phyloP scores from a whole-genome alignment of 805 yeast genomes.

The Myxozyma nipponensis region DNA sequence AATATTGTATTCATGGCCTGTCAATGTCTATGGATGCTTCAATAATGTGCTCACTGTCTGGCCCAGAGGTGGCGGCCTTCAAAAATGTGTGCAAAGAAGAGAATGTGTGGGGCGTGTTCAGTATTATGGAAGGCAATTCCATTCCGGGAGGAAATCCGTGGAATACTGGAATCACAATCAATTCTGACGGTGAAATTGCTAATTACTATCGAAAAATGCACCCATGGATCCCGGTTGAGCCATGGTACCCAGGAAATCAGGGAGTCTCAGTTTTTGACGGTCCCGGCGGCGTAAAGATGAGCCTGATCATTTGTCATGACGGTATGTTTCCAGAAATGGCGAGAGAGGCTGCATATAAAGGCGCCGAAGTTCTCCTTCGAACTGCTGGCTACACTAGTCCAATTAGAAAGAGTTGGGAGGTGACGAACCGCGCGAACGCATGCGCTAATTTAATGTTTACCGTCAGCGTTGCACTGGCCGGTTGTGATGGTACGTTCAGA shows the following conservation, averaged over 20 bases:
- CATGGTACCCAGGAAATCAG: conserved; percentile 5
- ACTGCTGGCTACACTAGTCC: conserved; percentile 7
- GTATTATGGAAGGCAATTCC: conserved; percentile 2
- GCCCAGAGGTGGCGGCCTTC: conserved; percentile 5
- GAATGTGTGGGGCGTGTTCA: conserved; percentile 4
- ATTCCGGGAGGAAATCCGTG: conserved; percentile 1
- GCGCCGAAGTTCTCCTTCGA: conserved; percentile 2
- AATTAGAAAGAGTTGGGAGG: conserved; percentile 3
- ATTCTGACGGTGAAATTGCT: conserved; percentile 3
- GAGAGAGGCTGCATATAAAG: conserved; percentile 6
- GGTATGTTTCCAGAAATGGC: conserved; percentile 8
- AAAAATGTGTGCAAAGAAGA: conserved; percentile 4
- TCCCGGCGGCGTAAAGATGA: conserved; percentile 4
- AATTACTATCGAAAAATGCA: conserved; percentile 6
- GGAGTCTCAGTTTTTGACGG: conserved; percentile 5
- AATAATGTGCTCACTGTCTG: conserved; percentile 2
- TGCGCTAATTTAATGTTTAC: conserved; percentile 3
- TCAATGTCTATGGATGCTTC: conserved; percentile 1
- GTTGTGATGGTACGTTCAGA: conserved; percentile 3
- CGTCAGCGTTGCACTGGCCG: conserved; percentile 2
- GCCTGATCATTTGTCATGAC: conserved; percentile 4
- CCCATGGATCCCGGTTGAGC: conserved; percentile 5
- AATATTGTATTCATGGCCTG: conserved; percentile 3
- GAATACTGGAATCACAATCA: conserved; percentile 7
- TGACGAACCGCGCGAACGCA: conserved; percentile 3